Conservation (phyloP, 371 early-diverging fungal species). For the Chytridiales sp. region DNA sequence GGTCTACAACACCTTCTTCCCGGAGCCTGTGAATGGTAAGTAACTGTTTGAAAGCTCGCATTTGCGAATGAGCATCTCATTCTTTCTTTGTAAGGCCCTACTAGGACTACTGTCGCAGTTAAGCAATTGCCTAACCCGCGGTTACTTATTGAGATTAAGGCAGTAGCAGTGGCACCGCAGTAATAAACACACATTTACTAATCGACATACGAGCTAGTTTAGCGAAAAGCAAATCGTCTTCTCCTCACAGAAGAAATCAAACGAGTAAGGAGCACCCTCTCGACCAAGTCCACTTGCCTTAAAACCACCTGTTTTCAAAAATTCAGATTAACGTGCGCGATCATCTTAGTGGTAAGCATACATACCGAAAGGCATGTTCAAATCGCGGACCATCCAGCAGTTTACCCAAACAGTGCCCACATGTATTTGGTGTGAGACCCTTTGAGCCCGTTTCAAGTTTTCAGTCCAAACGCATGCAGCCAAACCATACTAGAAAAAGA, state of each 20-base stretch:
- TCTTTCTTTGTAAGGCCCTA: slow-evolving; percentile 32
- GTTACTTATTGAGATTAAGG: slow-evolving; percentile 48
- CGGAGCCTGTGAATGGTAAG: slow-evolving; percentile 22
- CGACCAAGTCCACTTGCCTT: slow-evolving; percentile 43
- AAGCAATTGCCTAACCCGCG: slow-evolving; percentile 45
- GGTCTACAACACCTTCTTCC: slow-evolving; percentile 45
- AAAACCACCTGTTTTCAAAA: slow-evolving; percentile 20
- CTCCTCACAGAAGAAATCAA: slow-evolving; percentile 38
- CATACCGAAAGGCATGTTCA: slow-evolving; percentile 69
- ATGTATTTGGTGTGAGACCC: slow-evolving; percentile 53
- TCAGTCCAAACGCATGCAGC: slow-evolving; percentile 75
- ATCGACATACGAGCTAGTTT: not conserved
- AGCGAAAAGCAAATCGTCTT: slow-evolving; percentile 17
- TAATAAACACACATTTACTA: too few species aligned
- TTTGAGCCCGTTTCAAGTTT: slow-evolving; percentile 59
- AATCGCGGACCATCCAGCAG: slow-evolving; percentile 70
- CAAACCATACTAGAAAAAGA: slow-evolving; percentile 62
- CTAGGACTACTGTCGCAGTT: slow-evolving; percentile 46
- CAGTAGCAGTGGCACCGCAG: slow-evolving; percentile 32
- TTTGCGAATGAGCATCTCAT: slow-evolving; percentile 7
- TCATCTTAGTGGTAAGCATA: slow-evolving; percentile 2
- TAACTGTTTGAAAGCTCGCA: too few species aligned
- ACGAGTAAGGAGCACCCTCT: slow-evolving; percentile 39
- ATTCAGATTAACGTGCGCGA: not conserved
- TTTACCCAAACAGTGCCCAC: slow-evolving; percentile 51